Base-by-base conservation (phyloP, 1,139 yeast species). In the Petasospora fabianii region DNA sequence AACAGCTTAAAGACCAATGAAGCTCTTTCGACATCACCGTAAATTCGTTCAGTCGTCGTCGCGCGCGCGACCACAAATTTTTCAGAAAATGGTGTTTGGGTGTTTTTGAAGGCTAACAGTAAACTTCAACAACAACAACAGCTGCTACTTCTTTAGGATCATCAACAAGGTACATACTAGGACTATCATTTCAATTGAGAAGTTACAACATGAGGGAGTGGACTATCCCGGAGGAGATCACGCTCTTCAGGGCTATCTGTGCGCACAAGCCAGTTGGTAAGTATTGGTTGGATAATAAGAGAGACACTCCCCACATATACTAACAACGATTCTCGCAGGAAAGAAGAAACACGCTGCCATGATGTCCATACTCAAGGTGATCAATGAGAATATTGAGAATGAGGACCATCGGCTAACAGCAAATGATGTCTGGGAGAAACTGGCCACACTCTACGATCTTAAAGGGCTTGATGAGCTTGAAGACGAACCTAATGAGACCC, bases 211-310 rank as follows among this genome's bases (percentile, higher is more conserved):
- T 60, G 62, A 56, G 58, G 16, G 58, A 54, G 44, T 64, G 95
- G 95, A 61, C 71, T 9, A 58, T 70, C 2, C 80, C 77, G 36
- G 85, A 82, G 46, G 95, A 85, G 56, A 77, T 81, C 35, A 68
- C 69, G 47, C 68, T 85, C 27, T 76, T 83, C 53, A 68, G 76
- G 42, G 77, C 86, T 36, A 68, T 84, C 3, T 79, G 92, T 49
- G 81, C 77, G 47, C 72, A 69, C 61, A 81, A 81, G 54, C 95
- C 95, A 1, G 76, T 63, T 4, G 75, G 74, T 21, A 19, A 17
- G 45, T 35, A 20, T n/a, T n/a, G n/a, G n/a, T n/a, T n/a, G n/a
- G n/a, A n/a, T n/a, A n/a, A n/a, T n/a, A n/a, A n/a, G n/a, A n/a
- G n/a, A n/a, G n/a, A n/a, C n/a, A n/a, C n/a, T n/a, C n/a, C n/a